phyloP scores from a whole-genome alignment of 345 rosid species.

The Salix suchowensis region DNA sequence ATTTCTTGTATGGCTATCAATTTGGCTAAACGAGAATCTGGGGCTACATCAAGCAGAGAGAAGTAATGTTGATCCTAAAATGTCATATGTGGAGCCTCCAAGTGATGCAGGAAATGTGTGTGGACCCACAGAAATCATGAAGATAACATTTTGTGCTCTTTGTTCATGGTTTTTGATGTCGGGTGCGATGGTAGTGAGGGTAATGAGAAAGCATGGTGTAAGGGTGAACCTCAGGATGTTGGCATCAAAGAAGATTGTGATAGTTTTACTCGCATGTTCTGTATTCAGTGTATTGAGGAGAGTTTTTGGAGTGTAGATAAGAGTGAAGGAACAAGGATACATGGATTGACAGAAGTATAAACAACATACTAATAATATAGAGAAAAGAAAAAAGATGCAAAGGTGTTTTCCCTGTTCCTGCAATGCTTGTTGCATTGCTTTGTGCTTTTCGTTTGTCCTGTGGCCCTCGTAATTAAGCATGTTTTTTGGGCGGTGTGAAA shows the following conservation, averaged over 20 bases:
- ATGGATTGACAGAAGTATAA: not conserved
- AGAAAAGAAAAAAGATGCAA: not conserved
- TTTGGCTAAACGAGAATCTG: conserved; percentile 58
- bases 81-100: conserved; percentile 51
- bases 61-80: conserved; percentile 21
- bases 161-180: conserved; percentile 46
- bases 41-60: conserved; percentile 49
- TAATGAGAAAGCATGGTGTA: conserved; percentile 62
- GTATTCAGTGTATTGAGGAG: conserved; percentile 44
- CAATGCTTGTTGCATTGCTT: not conserved
- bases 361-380: not conserved
- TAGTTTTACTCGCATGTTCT: conserved; percentile 38
- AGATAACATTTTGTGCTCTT: conserved; percentile 34
- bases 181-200: conserved; percentile 25
- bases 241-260: conserved; percentile 74
- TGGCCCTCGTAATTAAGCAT: not conserved
- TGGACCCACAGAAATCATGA: conserved; percentile 43
- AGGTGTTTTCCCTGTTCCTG: no score
- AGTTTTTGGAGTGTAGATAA: conserved; percentile 27
- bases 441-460: not conserved
- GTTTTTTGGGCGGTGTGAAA: not conserved
- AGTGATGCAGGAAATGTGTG: conserved; percentile 31
- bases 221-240: conserved; percentile 68
- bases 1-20: conserved; percentile 55
- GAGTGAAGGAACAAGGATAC: not conserved